Percentiles rank a stretch among this genome's conserved stretches.
Conservation (phyloP, 176 grass and related monocot genomes). For the Triticum urartu region DNA sequence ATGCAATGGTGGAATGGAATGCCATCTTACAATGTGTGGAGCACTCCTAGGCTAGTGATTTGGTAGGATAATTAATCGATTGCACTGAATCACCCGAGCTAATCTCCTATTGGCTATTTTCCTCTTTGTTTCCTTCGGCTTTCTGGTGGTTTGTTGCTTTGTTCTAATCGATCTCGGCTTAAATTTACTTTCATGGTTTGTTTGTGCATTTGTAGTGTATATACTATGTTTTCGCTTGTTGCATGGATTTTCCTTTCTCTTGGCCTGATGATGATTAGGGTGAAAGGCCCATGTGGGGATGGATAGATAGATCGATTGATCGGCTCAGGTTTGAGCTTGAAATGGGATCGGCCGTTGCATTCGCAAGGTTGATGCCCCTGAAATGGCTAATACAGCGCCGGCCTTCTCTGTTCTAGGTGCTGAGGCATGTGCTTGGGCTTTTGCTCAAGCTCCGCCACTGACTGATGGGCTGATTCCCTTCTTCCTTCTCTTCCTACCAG, state of each 20-base stretch:
- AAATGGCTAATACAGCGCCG: neutral
- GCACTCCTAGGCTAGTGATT: neutral
- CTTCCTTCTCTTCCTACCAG: neutral
- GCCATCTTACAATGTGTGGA: neutral
- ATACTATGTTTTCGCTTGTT: neutral
- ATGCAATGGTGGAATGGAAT: neutral
- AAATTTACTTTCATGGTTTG: neutral
- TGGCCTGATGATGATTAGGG: neutral
- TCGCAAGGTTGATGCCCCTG: neutral
- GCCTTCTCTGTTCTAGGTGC: neutral
- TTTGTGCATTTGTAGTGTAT: neutral
- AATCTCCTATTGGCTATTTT: neutral
- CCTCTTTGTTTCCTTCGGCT: neutral
- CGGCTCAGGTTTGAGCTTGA: neutral
- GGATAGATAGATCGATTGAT: neutral
- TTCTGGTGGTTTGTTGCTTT: neutral
- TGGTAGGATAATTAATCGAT: neutral
- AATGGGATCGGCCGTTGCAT: neutral
- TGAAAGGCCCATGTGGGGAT: neutral
- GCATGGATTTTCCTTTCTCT: neutral
- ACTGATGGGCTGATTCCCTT: neutral
- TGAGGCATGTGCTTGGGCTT: neutral
- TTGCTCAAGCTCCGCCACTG: neutral
- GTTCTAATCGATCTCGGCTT: too few relatives aligned
- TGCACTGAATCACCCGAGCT: neutral